Evolutionary conservation across 2,329 filamentous ascomycete genomes (phyloP), one percentile per base, ranked within the genome.

Genomic region (Claviceps paspali): DNA sequence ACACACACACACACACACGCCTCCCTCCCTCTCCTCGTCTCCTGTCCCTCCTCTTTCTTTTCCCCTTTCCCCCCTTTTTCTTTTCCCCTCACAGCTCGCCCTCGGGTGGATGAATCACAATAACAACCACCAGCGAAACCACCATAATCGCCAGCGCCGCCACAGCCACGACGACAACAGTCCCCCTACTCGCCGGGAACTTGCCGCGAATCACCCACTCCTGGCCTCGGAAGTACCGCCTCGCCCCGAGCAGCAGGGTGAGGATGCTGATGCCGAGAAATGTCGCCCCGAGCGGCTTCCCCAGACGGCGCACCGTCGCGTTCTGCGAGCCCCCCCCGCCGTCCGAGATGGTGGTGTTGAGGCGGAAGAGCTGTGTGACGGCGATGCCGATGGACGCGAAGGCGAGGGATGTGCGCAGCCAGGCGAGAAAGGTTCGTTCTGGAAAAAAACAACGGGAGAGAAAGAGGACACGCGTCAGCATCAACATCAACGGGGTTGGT

Each of bases 401-500:
- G 18, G 80, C 76, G 26, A 91, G 69, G 2, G 80, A 86, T 3
- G 83, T 91, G 36, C 83, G 73, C 30, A 91, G 68, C 83, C 83
- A 91, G 38, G 83, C 83, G 23, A 91, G 72, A 56, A 88, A 91
- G 0, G 83, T 91, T 15, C 83, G 72, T 59, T 91, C 83, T 86
- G 46, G 5, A n/a, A n/a, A n/a, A n/a, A n/a, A n/a, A n/a, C n/a
- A n/a, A n/a, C n/a, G n/a, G n/a, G n/a, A n/a, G n/a, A n/a, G n/a
- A n/a, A n/a, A n/a, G n/a, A n/a, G n/a, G n/a, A n/a, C n/a, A n/a
- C n/a, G n/a, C n/a, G n/a, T n/a, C n/a, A n/a, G n/a, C n/a, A n/a
- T n/a, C n/a, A n/a, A n/a, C n/a, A n/a, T n/a, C n/a, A n/a, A n/a
- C n/a, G n/a, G n/a, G n/a, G n/a, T n/a, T n/a, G n/a, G n/a, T n/a